Conservation (phyloP, 306 rosid genomes). For the Rosa rugosa region DNA sequence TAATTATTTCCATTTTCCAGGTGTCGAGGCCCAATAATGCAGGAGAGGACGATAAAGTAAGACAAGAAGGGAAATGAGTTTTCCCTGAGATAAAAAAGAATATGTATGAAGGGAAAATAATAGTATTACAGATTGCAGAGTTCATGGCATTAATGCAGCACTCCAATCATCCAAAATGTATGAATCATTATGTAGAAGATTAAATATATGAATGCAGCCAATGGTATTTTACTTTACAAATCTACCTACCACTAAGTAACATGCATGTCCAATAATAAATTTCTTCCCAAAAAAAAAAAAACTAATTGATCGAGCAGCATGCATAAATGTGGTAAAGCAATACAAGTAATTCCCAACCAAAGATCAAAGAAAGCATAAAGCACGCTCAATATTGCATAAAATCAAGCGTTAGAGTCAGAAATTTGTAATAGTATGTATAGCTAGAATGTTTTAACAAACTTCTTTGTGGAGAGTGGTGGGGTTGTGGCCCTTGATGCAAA, state of each 20-base stretch:
- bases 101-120: neutral
- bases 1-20: constrained; percentile 4
- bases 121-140: neutral
- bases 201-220: neutral
- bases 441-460: neutral
- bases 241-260: constrained; percentile 1
- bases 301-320: neutral
- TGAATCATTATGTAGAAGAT: neutral
- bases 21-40: constrained; percentile 14
- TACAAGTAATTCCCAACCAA: neutral
- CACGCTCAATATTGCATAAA: neutral
- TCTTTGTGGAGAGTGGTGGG: too few relatives aligned
- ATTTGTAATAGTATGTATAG: neutral
- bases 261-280: neutral
- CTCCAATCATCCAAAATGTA: constrained; percentile 9
- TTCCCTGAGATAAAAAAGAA: neutral
- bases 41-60: neutral
- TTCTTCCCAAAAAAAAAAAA: neutral
- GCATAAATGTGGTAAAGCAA: neutral
- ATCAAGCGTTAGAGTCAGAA: neutral
- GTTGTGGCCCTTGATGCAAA: too few relatives aligned
- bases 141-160: constrained; percentile 4
- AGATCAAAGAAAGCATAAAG: neutral
- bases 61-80: neutral
- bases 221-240: neutral